A percentile compares a stretch with the other conserved stretches of the same genome.
phyloP scores from a whole-genome alignment of 345 rosid species.

The Erodium maritimum region DNA sequence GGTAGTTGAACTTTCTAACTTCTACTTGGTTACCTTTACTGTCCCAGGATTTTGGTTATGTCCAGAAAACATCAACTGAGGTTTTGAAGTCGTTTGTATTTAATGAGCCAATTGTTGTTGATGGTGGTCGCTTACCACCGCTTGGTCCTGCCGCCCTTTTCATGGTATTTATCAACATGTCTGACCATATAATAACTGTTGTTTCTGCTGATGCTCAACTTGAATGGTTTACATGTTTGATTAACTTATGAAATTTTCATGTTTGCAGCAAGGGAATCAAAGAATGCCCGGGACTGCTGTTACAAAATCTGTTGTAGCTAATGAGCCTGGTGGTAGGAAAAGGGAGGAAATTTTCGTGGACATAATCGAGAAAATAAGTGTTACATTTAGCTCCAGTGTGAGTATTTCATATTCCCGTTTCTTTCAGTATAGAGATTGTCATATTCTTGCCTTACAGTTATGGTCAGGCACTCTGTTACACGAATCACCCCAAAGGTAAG shows the following conservation, averaged over 20 bases:
- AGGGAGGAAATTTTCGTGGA: constrained; percentile 98
- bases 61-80: constrained; percentile 93
- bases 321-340: constrained; percentile 89
- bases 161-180: constrained; percentile 32
- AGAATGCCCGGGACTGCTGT: constrained; percentile 98
- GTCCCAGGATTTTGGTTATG: constrained; percentile 87
- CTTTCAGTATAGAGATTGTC: neutral
- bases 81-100: constrained; percentile 85
- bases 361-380: constrained; percentile 93
- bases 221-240: no score
- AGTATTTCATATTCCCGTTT: constrained; percentile 15
- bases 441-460: neutral
- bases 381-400: constrained; percentile 96
- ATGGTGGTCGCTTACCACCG: constrained; percentile 70
- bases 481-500: no score
- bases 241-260: no score
- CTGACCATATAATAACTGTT: no score
- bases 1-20: no score
- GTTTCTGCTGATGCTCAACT: no score
- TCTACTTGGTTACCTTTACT: constrained; percentile 3
- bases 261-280: constrained; percentile 79
- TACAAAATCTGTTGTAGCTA: constrained; percentile 91
- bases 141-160: constrained; percentile 89
- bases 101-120: constrained; percentile 87
- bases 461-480: no score